Evolutionary conservation across 805 yeast genomes (phyloP), one percentile per base, ranked within the genome.

Genomic region (Yamadazyma philogaea): DNA sequence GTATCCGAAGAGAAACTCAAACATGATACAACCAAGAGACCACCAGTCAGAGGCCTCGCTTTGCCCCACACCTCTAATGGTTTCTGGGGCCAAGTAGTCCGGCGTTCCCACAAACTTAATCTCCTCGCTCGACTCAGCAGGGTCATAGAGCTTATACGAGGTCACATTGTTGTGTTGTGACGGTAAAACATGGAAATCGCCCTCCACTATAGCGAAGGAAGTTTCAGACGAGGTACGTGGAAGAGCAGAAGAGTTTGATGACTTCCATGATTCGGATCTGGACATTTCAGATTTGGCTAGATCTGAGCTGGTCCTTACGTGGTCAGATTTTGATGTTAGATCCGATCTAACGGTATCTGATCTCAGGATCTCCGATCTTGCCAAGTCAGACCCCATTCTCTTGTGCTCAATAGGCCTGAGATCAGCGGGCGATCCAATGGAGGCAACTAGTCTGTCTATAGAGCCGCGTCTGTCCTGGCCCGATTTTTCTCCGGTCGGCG

Each of bases 41-140:
- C 99, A 93, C 99, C 99, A 90, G 66, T 90, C 97, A n/a, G 91
- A 81, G 48, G 82, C 77, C 49, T 81, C 89, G 47, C 82, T 86
- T 59, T 91, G 96, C 0, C 86, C 84, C 1, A 75, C 71, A 30
- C 97, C 98, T 32, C 76, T 70, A 47, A 93, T 88, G 0, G 96
- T 90, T 59, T 93, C 99, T 0, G 99, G 99, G 0, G 99, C 95
- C 30, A 95, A 74, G 61, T 93, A 93, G 60, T 93, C 99, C 0
- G 99, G 99, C 0, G 99, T 93, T 0, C 99, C 99, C 24, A 89
- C 96, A 54, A 91, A 90, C 47, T 75, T 77, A 52, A 81, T 77
- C 19, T 73, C 68, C 40, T 76, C 78, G 30, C 44, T 41, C 18
- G 51, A 46, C 1, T 75, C 72, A 20, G 34, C 37, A 0, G 96